Percentiles rank a stretch among this genome's conserved stretches.
phyloP scores from a whole-genome alignment of 805 yeast species.

The Lipomyces kockii region DNA sequence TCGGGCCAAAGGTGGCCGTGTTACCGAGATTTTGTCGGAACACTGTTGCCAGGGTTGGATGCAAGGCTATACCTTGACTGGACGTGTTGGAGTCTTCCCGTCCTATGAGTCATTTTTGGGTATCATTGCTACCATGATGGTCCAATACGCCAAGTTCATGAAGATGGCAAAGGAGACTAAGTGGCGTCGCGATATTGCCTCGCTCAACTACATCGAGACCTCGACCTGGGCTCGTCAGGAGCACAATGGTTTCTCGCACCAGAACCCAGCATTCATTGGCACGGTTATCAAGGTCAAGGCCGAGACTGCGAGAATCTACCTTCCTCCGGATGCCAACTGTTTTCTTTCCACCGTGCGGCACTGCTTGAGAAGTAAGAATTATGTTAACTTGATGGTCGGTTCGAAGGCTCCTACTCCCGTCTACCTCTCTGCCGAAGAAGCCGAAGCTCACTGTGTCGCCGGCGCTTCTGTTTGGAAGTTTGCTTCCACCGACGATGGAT shows the following conservation, averaged over 20 bases:
- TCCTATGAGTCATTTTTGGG: conserved; percentile 38
- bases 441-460: conserved; percentile 37
- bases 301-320: conserved; percentile 36
- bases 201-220: conserved; percentile 36
- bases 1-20: conserved; percentile 36
- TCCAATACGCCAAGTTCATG: conserved; percentile 37
- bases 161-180: conserved; percentile 36
- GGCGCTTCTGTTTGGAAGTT: conserved; percentile 39
- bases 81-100: conserved; percentile 37
- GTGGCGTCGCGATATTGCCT: conserved; percentile 35
- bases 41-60: conserved; percentile 39
- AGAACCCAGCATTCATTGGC: conserved; percentile 36
- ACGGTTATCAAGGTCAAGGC: conserved; percentile 36
- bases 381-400: conserved; percentile 37
- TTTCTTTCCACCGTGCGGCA: conserved; percentile 33
- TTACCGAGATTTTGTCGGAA: conserved; percentile 37
- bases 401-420: conserved; percentile 34
- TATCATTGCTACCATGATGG: conserved; percentile 37
- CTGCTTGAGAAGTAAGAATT: conserved; percentile 32
- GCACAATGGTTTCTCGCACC: conserved; percentile 39
- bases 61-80: conserved; percentile 38
- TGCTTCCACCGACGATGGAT: conserved; percentile 36
- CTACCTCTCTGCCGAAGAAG: conserved; percentile 35
- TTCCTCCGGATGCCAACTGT: conserved; percentile 39
- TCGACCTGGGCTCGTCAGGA: conserved; percentile 39